Conservation (phyloP, 176 grass and related monocot species). For the Echinochloa phyllopogon region DNA sequence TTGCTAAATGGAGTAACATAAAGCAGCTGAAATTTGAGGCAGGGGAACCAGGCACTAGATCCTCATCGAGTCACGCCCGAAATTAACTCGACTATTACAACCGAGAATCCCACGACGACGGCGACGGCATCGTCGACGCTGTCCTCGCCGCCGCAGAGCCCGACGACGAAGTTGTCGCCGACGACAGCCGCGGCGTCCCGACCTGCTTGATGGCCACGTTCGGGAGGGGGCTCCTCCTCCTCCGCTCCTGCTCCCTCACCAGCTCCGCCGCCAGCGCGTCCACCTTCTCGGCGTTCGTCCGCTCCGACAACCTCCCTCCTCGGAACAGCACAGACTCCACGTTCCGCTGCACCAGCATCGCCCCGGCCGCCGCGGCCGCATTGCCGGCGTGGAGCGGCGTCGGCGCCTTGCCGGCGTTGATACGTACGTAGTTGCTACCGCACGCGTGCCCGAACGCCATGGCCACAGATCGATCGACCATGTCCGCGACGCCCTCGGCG, state of each 20-base stretch:
- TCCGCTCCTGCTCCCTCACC: constrained; percentile 67
- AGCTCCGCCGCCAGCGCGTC: constrained; percentile 59
- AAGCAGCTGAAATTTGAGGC: too few species aligned
- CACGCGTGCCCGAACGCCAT: constrained; percentile 63
- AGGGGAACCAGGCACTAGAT: background rate
- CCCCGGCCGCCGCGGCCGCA: constrained; percentile 17
- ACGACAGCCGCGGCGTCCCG: constrained; percentile 62
- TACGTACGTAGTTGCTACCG: constrained; percentile 57
- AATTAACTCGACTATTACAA: background rate
- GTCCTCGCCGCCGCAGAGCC: constrained; percentile 38
- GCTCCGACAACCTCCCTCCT: constrained; percentile 53
- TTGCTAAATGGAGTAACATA: too few species aligned
- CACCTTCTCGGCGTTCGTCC: constrained; percentile 67
- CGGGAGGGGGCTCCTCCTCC: constrained; percentile 53
- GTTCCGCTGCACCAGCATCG: constrained; percentile 62
- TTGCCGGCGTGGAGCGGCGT: background rate
- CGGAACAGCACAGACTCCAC: constrained; percentile 73
- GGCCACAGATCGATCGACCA: constrained; percentile 66
- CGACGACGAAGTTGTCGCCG: constrained; percentile 48
- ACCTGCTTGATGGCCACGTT: constrained; percentile 63
- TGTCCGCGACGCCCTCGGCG: constrained; percentile 46
- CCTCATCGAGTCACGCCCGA: constrained; percentile 5
- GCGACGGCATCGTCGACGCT: constrained; percentile 47
- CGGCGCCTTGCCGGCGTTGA: constrained; percentile 39
- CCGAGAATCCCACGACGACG: constrained; percentile 41